Evolutionary conservation across 192 early-diverging fungal species (phyloP).

Genomic region (Geosiphon pyriformis): DNA sequence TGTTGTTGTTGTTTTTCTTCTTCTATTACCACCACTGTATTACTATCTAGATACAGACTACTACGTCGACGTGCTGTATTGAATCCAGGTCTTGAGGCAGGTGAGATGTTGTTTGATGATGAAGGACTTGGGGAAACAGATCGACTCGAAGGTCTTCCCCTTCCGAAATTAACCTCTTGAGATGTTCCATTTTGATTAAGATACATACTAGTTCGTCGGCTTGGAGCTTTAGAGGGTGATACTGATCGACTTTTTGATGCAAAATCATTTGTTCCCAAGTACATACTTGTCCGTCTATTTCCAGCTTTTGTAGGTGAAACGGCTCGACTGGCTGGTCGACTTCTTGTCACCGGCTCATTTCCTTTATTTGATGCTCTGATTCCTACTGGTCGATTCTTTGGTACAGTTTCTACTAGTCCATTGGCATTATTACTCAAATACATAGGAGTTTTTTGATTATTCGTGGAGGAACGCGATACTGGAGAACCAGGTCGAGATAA

Average conservation of each 20-base stretch:
- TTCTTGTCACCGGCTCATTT: not conserved
- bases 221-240: constrained; percentile 6
- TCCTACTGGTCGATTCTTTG: not conserved
- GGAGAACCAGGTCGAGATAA: not conserved
- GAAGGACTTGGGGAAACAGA: not conserved
- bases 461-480: not conserved
- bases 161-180: not conserved
- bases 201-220: not conserved
- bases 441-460: too few species aligned
- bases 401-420: too few species aligned
- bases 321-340: constrained; percentile 1
- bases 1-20: not conserved
- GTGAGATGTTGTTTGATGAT: not conserved
- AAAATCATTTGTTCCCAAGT: not conserved
- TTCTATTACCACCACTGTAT: too few species aligned
- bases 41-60: not conserved
- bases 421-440: too few species aligned
- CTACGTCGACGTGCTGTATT: not conserved
- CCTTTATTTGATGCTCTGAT: not conserved
- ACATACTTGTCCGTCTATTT: not conserved
- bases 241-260: not conserved
- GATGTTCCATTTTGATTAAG: not conserved
- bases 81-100: not conserved
- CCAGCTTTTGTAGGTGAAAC: constrained; percentile 1
- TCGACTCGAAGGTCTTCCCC: not conserved